A percentile compares a stretch with the other conserved stretches of the same genome.
Conservation (phyloP, 108 stramenopile genomes). For the Pseudonitzschia multiseries region DNA sequence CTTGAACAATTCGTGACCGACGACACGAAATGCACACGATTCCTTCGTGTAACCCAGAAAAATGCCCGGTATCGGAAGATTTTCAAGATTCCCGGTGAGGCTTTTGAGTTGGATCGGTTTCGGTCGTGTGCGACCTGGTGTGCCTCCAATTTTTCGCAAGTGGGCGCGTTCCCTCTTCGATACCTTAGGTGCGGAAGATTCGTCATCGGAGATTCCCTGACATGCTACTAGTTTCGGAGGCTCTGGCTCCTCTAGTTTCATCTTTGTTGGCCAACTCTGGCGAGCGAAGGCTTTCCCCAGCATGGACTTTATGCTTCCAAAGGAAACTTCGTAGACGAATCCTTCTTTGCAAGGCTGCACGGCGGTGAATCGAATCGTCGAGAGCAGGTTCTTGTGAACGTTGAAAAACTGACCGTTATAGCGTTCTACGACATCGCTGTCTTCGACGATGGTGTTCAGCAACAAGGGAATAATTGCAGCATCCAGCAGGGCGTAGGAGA, state of each 20-base stretch:
- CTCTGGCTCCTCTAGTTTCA: slow-evolving; percentile 11
- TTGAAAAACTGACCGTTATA: slow-evolving; percentile 34
- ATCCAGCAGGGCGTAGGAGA: slow-evolving; percentile 42
- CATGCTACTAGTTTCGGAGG: slow-evolving; percentile 22
- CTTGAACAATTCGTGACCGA: slow-evolving; percentile 35
- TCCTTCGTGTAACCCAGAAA: slow-evolving; percentile 43
- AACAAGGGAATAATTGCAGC: slow-evolving; percentile 38
- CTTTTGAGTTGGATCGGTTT: slow-evolving; percentile 22
- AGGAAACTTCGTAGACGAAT: slow-evolving; percentile 18
- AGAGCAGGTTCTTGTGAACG: slow-evolving; percentile 7
- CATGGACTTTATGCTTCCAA: slow-evolving; percentile 20
- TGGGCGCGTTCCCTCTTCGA: slow-evolving; percentile 25
- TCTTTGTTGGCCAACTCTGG: slow-evolving; percentile 33
- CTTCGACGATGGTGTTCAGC: slow-evolving; percentile 20
- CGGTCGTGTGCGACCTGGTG: background rate
- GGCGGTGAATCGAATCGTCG: slow-evolving; percentile 18
- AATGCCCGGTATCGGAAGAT: slow-evolving; percentile 36
- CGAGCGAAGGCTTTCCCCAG: slow-evolving; percentile 29
- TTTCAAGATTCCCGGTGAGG: slow-evolving; percentile 19
- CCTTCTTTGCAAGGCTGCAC: slow-evolving; percentile 16
- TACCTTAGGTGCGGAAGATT: background rate
- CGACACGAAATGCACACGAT: slow-evolving; percentile 31
- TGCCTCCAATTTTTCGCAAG: slow-evolving; percentile 11
- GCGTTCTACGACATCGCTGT: slow-evolving; percentile 2
- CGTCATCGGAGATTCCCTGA: background rate